A percentile compares a stretch with the other conserved stretches of the same genome.
Evolutionary conservation across 345 rosid species (phyloP).

Genomic region (Gossypium turneri): DNA sequence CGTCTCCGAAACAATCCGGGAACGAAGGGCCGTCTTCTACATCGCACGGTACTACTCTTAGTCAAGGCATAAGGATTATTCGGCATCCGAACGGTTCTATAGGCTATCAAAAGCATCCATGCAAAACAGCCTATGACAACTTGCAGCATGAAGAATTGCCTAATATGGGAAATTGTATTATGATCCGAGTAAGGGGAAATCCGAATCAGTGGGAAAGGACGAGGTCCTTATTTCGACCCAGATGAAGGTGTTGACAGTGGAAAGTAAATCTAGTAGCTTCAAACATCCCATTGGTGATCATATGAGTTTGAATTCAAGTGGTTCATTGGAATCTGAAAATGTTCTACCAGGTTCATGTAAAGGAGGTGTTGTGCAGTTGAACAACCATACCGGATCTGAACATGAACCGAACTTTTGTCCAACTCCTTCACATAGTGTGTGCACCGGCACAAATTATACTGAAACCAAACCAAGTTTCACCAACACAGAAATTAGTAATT

Average conservation of each 20-base stretch:
- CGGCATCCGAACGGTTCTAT: constrained; percentile 26
- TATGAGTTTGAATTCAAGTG: constrained; percentile 34
- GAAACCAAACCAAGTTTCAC: constrained; percentile 83
- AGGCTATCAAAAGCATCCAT: constrained; percentile 27
- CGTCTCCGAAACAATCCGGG: constrained; percentile 40
- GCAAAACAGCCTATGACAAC: constrained; percentile 13
- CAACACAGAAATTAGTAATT: constrained; percentile 54
- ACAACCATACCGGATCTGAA: constrained; percentile 30
- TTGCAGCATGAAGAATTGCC: constrained; percentile 32
- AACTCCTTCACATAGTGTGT: constrained; percentile 61
- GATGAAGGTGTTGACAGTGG: constrained; percentile 21
- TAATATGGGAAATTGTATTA: constrained; percentile 30
- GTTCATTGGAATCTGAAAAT: constrained; percentile 37
- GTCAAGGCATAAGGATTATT: constrained; percentile 19
- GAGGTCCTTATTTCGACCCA: constrained; percentile 23
- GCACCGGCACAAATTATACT: constrained; percentile 44
- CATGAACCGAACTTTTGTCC: constrained; percentile 42
- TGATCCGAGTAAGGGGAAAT: constrained; percentile 27
- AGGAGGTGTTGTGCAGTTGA: constrained; percentile 20
- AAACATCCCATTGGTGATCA: constrained; percentile 34
- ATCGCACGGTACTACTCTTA: constrained; percentile 11
- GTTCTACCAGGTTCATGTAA: constrained; percentile 21
- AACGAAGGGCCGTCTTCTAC: constrained; percentile 28
- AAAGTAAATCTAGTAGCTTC: constrained; percentile 34
- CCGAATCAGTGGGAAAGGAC: constrained; percentile 14